These are phyloP conservation scores for Phascolomyces articulosus DNA, from an alignment of 371 early-diverging fungal genomes.

Conservation along the genomic window DNA sequence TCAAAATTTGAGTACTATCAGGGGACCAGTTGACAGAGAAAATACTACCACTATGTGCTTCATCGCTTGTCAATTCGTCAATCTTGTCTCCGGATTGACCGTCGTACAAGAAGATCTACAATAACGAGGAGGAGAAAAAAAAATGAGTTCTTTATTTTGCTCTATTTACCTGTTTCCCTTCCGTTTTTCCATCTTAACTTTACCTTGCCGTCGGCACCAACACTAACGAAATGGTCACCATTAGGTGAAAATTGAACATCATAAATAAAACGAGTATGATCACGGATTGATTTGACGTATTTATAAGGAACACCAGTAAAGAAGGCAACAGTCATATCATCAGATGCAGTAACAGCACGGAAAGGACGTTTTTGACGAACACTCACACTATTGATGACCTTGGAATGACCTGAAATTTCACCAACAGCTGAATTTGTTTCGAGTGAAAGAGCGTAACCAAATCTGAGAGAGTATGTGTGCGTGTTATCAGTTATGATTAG, in stretches of 20 bases:
- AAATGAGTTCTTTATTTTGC: not conserved
- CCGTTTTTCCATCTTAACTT: not conserved
- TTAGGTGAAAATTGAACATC: constrained; percentile 86
- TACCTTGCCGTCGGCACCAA: constrained; percentile 89
- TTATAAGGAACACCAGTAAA: constrained; percentile 93
- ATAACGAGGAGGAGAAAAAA: not conserved
- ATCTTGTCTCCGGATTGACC: constrained; percentile 88
- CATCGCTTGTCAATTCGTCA: constrained; percentile 61
- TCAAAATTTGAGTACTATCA: constrained; percentile 76
- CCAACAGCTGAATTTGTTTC: constrained; percentile 94
- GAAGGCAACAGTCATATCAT: constrained; percentile 90
- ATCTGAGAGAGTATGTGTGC: constrained; percentile 47
- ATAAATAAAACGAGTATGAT: constrained; percentile 90
- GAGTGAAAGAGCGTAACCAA: constrained; percentile 87
- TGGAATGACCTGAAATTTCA: constrained; percentile 90
- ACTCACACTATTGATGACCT: constrained; percentile 83
- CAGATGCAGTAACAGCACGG: constrained; percentile 91
- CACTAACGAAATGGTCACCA: constrained; percentile 84
- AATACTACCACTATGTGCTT: constrained; percentile 81
- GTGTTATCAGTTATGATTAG: too few species aligned
- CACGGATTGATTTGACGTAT: constrained; percentile 69
- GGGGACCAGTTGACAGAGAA: constrained; percentile 89
- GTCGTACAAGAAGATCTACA: constrained; percentile 87
- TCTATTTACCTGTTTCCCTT: too few species aligned
- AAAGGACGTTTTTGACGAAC: constrained; percentile 88